Evolutionary conservation across 441 rosid species (phyloP), one percentile per base, ranked within the genome.

Genomic region (Manihot esculenta): DNA sequence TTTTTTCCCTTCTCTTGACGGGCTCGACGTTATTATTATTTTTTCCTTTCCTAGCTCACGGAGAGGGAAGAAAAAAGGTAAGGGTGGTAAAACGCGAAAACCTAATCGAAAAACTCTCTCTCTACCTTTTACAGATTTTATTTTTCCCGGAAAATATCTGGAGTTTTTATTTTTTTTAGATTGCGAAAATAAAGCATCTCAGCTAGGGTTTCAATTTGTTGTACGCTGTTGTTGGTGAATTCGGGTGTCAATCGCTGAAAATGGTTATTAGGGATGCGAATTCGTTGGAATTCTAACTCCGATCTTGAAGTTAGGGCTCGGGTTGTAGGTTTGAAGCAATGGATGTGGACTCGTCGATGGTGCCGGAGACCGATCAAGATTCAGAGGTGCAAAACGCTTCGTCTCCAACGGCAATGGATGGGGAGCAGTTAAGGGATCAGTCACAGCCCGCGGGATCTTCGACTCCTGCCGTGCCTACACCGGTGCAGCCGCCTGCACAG

Each of bases 291-390:
- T 84, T 83, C 42, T 68, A 74, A 82, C 73, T 80, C 74, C 83
- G 90, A 89, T 88, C 87, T 83, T 70, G 81, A 72, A 83, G 66
- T 77, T 86, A 86, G 90, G 82, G 85, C 72, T 75, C 14, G 35
- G 51, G 58, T 80, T 61, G 44, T 62, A 62, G 68, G 35, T 45
- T 47, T 64, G 58, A 73, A 48, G 71, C 38, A 67, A 90, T 94
- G 99, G 96, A 92, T 74, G 84, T 82, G 63, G 99, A 92, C 85
- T 84, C 91, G 35, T 78, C 88, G 66, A 88, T 89, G 95, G 82
- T 51, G 79, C 78, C 87, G 7, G 90, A 84, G 82, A 73, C 86
- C 75, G 96, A 85, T 82, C 93, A 86, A 62, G 91, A 85, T 82
- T 83, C 88, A 26, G 51, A 80, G 2, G 76, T 68, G 21, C 84